These are phyloP conservation scores for Mycothermus thermophilus DNA, from an alignment of 495 filamentous ascomycete genomes.

Conservation along the genomic window DNA sequence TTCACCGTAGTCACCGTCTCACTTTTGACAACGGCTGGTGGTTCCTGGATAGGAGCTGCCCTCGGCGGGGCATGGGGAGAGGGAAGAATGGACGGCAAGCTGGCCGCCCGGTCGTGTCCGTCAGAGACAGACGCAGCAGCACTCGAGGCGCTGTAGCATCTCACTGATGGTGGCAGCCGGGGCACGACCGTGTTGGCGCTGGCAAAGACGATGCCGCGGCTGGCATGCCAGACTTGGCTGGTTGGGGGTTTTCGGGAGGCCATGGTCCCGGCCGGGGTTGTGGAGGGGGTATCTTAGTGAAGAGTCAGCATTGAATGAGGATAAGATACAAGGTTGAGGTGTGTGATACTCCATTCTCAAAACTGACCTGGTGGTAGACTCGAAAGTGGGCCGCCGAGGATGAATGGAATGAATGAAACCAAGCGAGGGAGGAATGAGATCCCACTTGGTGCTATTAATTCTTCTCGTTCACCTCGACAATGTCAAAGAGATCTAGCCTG, in stretches of 20 bases:
- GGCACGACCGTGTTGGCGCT: conserved; percentile 8
- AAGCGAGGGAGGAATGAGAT: no score
- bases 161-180: conserved; percentile 2
- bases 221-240: conserved; percentile 27
- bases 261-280: conserved; percentile 18
- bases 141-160: conserved; percentile 1
- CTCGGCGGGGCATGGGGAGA: background rate
- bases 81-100: background rate
- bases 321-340: no score
- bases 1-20: background rate
- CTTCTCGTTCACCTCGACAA: no score
- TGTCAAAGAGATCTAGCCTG: no score
- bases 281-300: no score
- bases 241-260: conserved; percentile 10
- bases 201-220: conserved; percentile 27
- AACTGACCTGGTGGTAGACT: no score
- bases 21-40: no score
- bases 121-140: background rate
- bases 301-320: no score
- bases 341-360: no score
- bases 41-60: background rate
- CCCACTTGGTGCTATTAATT: no score
- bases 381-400: no score
- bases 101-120: background rate
- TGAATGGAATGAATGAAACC: no score